Evolutionary conservation across 2,329 filamentous ascomycete genomes (phyloP), one percentile per base, ranked within the genome.

Genomic region (Conoideocrella luteorostrata): DNA sequence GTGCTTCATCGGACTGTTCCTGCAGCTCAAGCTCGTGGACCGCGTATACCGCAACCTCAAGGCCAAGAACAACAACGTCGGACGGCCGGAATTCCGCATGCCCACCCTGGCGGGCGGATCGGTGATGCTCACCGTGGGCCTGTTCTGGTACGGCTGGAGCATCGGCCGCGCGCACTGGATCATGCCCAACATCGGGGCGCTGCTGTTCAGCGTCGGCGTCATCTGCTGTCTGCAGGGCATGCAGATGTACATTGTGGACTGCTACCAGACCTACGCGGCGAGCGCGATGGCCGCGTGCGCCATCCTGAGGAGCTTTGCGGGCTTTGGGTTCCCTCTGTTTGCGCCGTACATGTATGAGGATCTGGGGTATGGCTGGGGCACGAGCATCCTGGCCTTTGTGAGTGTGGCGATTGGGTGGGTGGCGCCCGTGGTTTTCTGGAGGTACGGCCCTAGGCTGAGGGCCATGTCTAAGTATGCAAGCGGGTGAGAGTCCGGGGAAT

Each of bases 111-210:
- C 54, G 4, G 41, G 49, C 3, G 53, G 52, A 3, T 49, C 54
- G 3, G 20, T 56, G 3, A 42, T 83, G 3, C 69, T 85, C 46
- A 80, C 81, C 1, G 71, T 78, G 13, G 80, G 82, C 0, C 63
- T 84, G 10, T 82, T 86, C 65, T 83, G 80, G 79, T 84, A 84
- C 52, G 80, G 79, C 13, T 84, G 80, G 77, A 78, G 40, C 40
- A 41, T 41, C 26, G 39, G 39, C 6, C 39, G 13, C 39, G 28
- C 39, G 11, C 40, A 43, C 7, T 43, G 40, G 40, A 43, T 43
- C 40, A 29, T 43, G 40, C 40, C 40, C 30, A 28, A 43, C 24
- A 26, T 43, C n/a, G 40, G 40, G 9, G 33, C 33, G 18, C 9
- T 29, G 20, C 20, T 43, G 2, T 23, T 34, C 33, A 29, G 40